These are phyloP conservation scores for Debaryomyces maramus DNA, from an alignment of 805 yeast species.

Conservation along the genomic window DNA sequence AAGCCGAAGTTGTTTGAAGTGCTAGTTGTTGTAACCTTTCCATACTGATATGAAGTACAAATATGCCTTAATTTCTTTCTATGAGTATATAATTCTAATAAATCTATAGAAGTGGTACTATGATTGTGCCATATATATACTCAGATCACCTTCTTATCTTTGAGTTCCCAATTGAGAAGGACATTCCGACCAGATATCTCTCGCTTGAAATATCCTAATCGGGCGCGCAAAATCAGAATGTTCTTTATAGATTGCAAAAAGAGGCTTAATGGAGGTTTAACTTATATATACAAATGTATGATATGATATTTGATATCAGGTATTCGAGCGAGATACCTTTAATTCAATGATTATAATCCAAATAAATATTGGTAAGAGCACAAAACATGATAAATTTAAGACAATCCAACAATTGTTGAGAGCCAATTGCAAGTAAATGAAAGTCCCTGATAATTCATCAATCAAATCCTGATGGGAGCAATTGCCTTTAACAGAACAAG, in stretches of 20 bases:
- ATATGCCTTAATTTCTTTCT: too few relatives aligned
- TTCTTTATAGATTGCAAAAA: too few relatives aligned
- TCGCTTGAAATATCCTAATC: too few relatives aligned
- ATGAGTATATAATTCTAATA: too few relatives aligned
- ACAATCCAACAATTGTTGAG: slow-evolving; percentile 20
- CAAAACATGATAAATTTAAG: slow-evolving; percentile 18
- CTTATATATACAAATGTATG: too few relatives aligned
- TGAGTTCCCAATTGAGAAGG: too few relatives aligned
- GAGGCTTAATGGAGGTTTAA: too few relatives aligned
- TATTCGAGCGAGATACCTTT: slow-evolving; percentile 6
- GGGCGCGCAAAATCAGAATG: too few relatives aligned
- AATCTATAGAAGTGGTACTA: too few relatives aligned
- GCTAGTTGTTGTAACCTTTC: slow-evolving; percentile 68
- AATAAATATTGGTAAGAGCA: slow-evolving; percentile 19
- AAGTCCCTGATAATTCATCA: slow-evolving; percentile 3
- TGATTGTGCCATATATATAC: too few relatives aligned
- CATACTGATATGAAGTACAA: slow-evolving; percentile 34
- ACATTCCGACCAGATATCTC: too few relatives aligned
- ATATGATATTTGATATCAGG: background rate
- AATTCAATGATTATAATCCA: slow-evolving; percentile 22
- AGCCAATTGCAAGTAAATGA: slow-evolving; percentile 8
- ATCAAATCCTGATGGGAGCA: slow-evolving; percentile 6
- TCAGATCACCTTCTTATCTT: too few relatives aligned
- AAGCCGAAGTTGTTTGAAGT: slow-evolving; percentile 57
- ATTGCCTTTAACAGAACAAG: slow-evolving; percentile 4